Base-by-base conservation (phyloP, 164 flowering plant genomes). In the Tetrastigma voinierianum region DNA sequence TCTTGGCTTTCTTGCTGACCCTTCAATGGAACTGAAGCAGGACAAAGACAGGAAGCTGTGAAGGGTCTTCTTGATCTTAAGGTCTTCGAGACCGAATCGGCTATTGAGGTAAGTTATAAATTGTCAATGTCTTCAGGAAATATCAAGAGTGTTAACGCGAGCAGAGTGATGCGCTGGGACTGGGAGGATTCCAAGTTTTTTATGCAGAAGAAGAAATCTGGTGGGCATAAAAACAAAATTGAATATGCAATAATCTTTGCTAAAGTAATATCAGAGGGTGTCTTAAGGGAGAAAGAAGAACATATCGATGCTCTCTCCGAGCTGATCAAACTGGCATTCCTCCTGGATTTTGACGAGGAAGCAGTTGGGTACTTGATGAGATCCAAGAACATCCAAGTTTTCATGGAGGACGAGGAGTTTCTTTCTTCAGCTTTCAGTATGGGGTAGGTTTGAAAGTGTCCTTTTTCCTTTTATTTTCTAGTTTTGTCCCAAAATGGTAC, bases 371-470 rank as follows among this genome's bases (percentile, higher is more conserved):
- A 75, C 75, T 54, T 86, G 46, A 58, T 85, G 85, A 81, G 78
- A 74, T 80, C 76, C 19, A 86, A 84, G 66, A 89, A 87, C 73
- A 62, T 89, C 67, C 86, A 85, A 61, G 73, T 84, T 10, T 81
- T 73, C 60, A 17, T 19, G 53, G 87, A 82, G 71, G 89, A 88
- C 56, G 87, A 84, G 32, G 79, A 76, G 51, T 81, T 78, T 66
- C 70, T 84, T 12, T 21, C 70, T 0, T 62, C 81, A 47, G 61
- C 65, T 19, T 74, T 70, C 52, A 19, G 69, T 59, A 48, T 65
- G 45, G 59, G 51, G n/a, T 72, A 71, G 40, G 40, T 25, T 25
- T 25, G 40, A 25, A 25, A 25, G 40, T 25, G 40, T 25, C 40
- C 4, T 25, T 25, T 25, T 25, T n/a, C n/a, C n/a, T n/a, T n/a